phyloP scores from a whole-genome alignment of 345 rosid genomes.

The Aethionema arabicum region DNA sequence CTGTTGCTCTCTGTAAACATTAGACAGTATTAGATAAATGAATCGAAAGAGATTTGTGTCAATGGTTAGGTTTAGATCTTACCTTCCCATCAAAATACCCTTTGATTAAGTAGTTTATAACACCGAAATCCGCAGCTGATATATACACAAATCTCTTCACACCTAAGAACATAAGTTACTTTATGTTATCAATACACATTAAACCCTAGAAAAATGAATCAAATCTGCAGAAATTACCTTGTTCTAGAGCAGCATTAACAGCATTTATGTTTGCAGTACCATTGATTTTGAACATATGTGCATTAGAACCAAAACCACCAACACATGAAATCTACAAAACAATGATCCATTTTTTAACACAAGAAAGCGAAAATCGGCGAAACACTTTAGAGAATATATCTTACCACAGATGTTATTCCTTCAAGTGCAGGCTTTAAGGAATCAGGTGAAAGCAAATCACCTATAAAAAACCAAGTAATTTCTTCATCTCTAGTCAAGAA shows the following conservation, averaged over 20 bases:
- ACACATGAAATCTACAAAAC: constrained; percentile 56
- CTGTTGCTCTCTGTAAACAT: constrained; percentile 55
- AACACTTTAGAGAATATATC: neutral
- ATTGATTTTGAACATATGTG: constrained; percentile 53
- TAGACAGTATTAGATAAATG: neutral
- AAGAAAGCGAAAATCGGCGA: neutral
- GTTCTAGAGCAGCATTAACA: constrained; percentile 52
- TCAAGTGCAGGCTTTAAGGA: constrained; percentile 49
- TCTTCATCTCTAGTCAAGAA: neutral
- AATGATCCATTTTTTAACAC: neutral
- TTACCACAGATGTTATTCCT: constrained; percentile 64
- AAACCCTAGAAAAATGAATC: neutral
- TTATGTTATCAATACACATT: neutral
- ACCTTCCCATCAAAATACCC: constrained; percentile 74
- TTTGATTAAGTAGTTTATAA: constrained; percentile 43
- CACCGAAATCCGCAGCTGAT: constrained; percentile 67
- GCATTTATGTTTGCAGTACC: constrained; percentile 65
- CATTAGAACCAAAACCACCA: constrained; percentile 62
- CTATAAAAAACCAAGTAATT: constrained; percentile 30
- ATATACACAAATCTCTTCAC: constrained; percentile 57
- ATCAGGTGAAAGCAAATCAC: constrained; percentile 57
- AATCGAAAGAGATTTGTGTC: neutral
- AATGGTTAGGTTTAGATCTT: neutral
- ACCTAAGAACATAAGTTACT: constrained; percentile 27
- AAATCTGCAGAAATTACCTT: constrained; percentile 36